phyloP scores from a whole-genome alignment of 805 yeast species.

The Jamesozyma hellenica region DNA sequence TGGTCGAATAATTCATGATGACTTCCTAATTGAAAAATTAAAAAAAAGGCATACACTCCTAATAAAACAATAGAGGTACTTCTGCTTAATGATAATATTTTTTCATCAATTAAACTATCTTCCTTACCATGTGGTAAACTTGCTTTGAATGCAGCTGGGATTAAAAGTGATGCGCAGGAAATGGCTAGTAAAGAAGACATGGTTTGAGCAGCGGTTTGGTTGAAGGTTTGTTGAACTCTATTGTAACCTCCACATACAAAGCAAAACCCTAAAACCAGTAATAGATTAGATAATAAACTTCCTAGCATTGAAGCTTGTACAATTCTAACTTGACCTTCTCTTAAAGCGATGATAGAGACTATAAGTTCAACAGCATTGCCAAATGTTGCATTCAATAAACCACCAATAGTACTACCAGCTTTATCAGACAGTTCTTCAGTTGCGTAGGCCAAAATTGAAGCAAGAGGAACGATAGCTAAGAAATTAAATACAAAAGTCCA shows the following conservation, averaged over 20 bases:
- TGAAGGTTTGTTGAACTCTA: constrained; percentile 76
- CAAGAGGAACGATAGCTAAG: constrained; percentile 84
- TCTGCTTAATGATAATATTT: constrained; percentile 67
- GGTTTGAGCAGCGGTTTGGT: constrained; percentile 95
- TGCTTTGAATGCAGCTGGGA: constrained; percentile 95
- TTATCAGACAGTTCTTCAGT: constrained; percentile 85
- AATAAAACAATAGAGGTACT: constrained; percentile 77
- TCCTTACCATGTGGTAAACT: constrained; percentile 43
- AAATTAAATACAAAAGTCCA: constrained; percentile 66
- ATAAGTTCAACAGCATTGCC: constrained; percentile 97
- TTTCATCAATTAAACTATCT: constrained; percentile 28
- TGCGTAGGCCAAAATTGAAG: constrained; percentile 80
- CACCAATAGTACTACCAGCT: constrained; percentile 89
- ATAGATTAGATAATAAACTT: constrained; percentile 75
- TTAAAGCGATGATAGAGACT: constrained; percentile 83
- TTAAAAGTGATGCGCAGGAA: constrained; percentile 75
- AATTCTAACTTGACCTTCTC: constrained; percentile 77
- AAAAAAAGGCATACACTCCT: constrained; percentile 63
- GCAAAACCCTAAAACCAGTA: constrained; percentile 91
- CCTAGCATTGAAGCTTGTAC: constrained; percentile 98
- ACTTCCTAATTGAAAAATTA: constrained; percentile 81
- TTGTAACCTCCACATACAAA: constrained; percentile 87
- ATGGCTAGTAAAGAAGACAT: constrained; percentile 91
- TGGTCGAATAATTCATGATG: constrained; percentile 69
- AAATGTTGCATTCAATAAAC: constrained; percentile 88